phyloP scores from a whole-genome alignment of 2,329 filamentous ascomycete genomes.

The Dactylellina sp. region DNA sequence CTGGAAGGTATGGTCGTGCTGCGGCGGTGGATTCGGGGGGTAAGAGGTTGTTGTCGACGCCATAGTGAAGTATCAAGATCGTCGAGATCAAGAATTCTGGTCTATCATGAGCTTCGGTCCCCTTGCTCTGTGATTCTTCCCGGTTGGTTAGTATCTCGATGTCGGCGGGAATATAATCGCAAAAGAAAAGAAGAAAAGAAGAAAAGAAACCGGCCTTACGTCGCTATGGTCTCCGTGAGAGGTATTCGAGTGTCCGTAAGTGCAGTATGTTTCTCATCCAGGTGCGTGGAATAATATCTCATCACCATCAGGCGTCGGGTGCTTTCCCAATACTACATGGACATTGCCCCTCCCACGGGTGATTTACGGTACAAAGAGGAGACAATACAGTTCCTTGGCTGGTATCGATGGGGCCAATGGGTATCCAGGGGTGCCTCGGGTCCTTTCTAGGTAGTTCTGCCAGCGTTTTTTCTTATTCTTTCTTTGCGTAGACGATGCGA shows the following conservation, averaged over 20 bases:
- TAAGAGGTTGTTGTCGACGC: conserved; percentile 57
- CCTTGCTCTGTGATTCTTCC: conserved; percentile 30
- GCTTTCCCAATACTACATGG: conserved; percentile 54
- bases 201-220: conserved; percentile 47
- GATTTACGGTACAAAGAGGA: conserved; percentile 55
- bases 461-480: conserved; percentile 40
- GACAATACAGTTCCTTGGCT: conserved; percentile 54
- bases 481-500: conserved; percentile 51
- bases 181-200: conserved; percentile 15
- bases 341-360: conserved; percentile 57
- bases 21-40: conserved; percentile 52
- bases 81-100: conserved; percentile 34
- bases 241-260: conserved; percentile 35
- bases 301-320: conserved; percentile 56
- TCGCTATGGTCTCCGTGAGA: conserved; percentile 39
- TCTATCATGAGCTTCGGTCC: conserved; percentile 50
- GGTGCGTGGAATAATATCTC: conserved; percentile 56
- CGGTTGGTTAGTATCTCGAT: conserved; percentile 36
- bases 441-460: conserved; percentile 50
- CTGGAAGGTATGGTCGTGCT: conserved; percentile 54
- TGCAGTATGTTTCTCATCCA: conserved; percentile 51
- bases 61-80: conserved; percentile 47
- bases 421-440: conserved; percentile 55
- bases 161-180: conserved; percentile 1
- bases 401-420: conserved; percentile 57